Evolutionary conservation across 1,284 basidiomycete genomes (phyloP).

Genomic region (Volvariella volvacea): DNA sequence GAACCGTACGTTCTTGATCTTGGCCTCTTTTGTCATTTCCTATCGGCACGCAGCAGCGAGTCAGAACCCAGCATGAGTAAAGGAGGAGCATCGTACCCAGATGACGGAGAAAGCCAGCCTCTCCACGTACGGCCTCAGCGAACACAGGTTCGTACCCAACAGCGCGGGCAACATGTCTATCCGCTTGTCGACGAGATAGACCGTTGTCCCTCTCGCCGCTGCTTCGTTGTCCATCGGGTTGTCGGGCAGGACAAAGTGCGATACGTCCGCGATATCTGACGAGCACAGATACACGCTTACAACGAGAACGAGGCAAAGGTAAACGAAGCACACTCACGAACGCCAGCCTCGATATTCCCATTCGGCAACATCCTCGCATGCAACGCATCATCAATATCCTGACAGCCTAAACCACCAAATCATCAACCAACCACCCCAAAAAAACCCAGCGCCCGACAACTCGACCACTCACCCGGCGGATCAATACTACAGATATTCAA

Average conservation of each 20-base stretch:
- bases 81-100: slow-evolving; percentile 66
- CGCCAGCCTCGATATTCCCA: slow-evolving; percentile 96
- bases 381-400: slow-evolving; percentile 99
- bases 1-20: slow-evolving; percentile 89
- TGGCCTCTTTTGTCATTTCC: slow-evolving; percentile 82
- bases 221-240: slow-evolving; percentile 98
- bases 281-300: not conserved
- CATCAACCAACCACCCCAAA: not conserved
- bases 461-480: slow-evolving; percentile 77
- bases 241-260: slow-evolving; percentile 91
- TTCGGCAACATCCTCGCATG: slow-evolving; percentile 88
- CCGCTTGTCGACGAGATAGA: slow-evolving; percentile 97
- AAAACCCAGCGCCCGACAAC: not conserved
- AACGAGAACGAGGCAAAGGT: not conserved
- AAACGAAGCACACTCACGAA: slow-evolving; percentile 75
- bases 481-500: slow-evolving; percentile 95
- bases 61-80: slow-evolving; percentile 5
- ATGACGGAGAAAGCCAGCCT: slow-evolving; percentile 93
- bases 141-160: slow-evolving; percentile 95
- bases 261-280: slow-evolving; percentile 96
- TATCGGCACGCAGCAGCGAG: slow-evolving; percentile 21
- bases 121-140: slow-evolving; percentile 89
- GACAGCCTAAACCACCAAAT: slow-evolving; percentile 62
- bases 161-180: slow-evolving; percentile 98
- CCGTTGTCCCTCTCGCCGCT: slow-evolving; percentile 92